Conservation (phyloP, 2,329 filamentous ascomycete species). For the Trichoderma gracile region DNA sequence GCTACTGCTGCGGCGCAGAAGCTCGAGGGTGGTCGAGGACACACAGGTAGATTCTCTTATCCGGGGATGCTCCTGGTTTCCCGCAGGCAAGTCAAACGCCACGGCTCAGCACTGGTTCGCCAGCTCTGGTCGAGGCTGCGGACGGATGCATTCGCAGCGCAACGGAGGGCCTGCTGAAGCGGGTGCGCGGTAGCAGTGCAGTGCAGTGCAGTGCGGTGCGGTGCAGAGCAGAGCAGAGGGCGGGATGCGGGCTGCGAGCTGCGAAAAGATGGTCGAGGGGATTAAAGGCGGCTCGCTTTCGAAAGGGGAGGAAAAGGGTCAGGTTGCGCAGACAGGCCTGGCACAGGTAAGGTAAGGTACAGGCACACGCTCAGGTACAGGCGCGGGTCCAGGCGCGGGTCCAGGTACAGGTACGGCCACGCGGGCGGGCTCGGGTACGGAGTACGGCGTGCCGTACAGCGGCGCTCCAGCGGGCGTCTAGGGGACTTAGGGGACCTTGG, state of each 20-base stretch:
- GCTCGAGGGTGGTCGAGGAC: constrained; percentile 8
- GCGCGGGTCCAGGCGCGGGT: neutral
- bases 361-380: neutral
- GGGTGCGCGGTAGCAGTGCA: neutral
- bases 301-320: constrained; percentile 24
- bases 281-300: constrained; percentile 1
- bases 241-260: constrained; percentile 14
- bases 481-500: neutral
- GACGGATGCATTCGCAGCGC: constrained; percentile 19
- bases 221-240: constrained; percentile 3
- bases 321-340: constrained; percentile 11
- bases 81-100: constrained; percentile 17
- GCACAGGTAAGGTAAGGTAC: neutral
- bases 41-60: neutral
- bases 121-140: constrained; percentile 17
- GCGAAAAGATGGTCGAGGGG: constrained; percentile 17
- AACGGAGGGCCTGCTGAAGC: constrained; percentile 13
- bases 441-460: neutral
- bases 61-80: constrained; percentile 19
- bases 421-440: neutral
- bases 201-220: neutral
- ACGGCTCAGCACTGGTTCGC: constrained; percentile 21
- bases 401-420: too few species aligned
- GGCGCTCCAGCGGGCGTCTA: neutral
- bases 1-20: neutral